Conservation (phyloP, 2,329 filamentous ascomycete genomes). For the Fusarium algeriense region DNA sequence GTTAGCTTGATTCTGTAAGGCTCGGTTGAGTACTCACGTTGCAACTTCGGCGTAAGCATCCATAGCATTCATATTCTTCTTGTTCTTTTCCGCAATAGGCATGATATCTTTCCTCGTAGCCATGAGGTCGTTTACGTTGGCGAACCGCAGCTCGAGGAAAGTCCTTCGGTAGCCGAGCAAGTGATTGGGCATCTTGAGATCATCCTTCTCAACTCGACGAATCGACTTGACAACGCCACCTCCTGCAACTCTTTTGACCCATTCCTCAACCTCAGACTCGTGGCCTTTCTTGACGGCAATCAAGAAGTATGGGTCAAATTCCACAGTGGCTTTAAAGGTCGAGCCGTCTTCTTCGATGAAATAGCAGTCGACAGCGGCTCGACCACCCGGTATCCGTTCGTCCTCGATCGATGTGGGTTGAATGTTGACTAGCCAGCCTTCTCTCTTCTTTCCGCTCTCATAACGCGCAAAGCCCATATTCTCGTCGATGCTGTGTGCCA, state of each 20-base stretch:
- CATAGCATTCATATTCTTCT: conserved; percentile 95
- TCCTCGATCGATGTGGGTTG: conserved; percentile 91
- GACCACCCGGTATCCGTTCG: conserved; percentile 83
- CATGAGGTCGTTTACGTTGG: conserved; percentile 87
- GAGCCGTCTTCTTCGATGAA: conserved; percentile 91
- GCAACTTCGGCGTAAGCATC: conserved; percentile 98
- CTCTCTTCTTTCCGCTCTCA: conserved; percentile 83
- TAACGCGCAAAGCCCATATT: conserved; percentile 93
- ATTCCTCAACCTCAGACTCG: conserved; percentile 96
- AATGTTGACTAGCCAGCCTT: conserved; percentile 96
- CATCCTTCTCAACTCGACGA: conserved; percentile 87
- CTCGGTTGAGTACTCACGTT: conserved; percentile 67
- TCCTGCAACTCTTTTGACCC: conserved; percentile 81
- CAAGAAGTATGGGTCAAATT: conserved; percentile 97
- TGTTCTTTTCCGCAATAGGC: conserved; percentile 96
- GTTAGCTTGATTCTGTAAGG: conserved; percentile 27
- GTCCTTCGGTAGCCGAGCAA: conserved; percentile 89
- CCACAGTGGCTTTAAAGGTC: conserved; percentile 95
- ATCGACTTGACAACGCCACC: conserved; percentile 87
- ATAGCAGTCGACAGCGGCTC: conserved; percentile 94
- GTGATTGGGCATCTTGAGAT: conserved; percentile 95
- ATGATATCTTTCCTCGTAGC: conserved; percentile 86
- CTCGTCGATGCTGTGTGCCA: conserved; percentile 93
- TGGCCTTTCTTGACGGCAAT: conserved; percentile 88
- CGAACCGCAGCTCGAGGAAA: conserved; percentile 88